phyloP scores from a whole-genome alignment of 345 rosid genomes.

The Hypericum perforatum region DNA sequence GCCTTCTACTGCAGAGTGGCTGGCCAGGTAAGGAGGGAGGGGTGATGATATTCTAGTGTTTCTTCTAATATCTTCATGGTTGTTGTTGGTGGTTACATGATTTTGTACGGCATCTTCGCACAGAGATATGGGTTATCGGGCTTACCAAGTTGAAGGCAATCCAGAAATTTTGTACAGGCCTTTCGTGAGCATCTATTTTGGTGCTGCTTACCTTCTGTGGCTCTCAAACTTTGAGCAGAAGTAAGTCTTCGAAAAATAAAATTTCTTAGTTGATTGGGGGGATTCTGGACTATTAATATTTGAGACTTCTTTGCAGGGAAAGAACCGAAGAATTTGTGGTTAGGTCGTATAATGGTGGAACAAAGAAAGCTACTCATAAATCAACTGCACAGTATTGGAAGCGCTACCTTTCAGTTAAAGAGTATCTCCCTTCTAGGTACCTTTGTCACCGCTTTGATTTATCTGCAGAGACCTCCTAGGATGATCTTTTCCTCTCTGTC shows the following conservation, averaged over 20 bases:
- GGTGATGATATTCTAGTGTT: conserved; percentile 9
- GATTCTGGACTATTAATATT: conserved; percentile 11
- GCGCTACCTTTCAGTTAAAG: conserved; percentile 69
- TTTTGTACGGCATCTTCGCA: conserved; percentile 16
- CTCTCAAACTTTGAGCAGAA: conserved; percentile 52
- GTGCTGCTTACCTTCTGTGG: conserved; percentile 84
- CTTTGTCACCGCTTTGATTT: no score
- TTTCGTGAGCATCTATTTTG: conserved; percentile 69
- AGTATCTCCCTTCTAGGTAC: conserved; percentile 57
- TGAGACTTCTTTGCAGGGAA: conserved; percentile 36
- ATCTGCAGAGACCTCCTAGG: no score
- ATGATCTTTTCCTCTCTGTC: no score
- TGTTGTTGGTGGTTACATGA: neutral
- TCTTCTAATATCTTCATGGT: neutral
- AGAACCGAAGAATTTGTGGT: conserved; percentile 86
- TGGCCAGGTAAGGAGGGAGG: conserved; percentile 40
- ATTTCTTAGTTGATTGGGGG: conserved; percentile 5
- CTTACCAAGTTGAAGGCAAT: conserved; percentile 42
- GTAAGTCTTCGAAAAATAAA: conserved; percentile 30
- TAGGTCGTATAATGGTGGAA: conserved; percentile 73
- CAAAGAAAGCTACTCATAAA: conserved; percentile 73
- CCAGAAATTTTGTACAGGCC: conserved; percentile 71
- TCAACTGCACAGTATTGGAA: conserved; percentile 83
- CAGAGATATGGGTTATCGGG: conserved; percentile 59
- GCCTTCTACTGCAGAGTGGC: conserved; percentile 59